These are phyloP conservation scores for Chaetomium strumarium DNA, from an alignment of 2,329 filamentous ascomycete species.

Conservation along the genomic window DNA sequence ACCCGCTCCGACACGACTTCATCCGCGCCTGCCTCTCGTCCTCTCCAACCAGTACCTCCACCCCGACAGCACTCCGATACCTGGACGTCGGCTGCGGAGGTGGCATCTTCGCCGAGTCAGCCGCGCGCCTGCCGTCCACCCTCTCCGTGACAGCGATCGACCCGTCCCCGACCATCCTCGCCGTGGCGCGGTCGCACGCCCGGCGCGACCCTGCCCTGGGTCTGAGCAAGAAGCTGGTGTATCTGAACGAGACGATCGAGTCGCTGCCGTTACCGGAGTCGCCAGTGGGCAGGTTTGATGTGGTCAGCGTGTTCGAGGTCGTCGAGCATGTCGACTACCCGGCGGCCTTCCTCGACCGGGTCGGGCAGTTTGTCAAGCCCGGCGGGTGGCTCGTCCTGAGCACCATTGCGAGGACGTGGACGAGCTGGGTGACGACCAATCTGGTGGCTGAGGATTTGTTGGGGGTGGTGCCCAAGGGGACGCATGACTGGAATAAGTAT, in stretches of 20 bases:
- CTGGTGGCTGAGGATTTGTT: slow-evolving; percentile 83
- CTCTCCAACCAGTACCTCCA: slow-evolving; percentile 36
- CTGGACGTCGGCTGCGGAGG: slow-evolving; percentile 94
- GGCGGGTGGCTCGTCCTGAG: slow-evolving; percentile 91
- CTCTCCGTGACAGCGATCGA: slow-evolving; percentile 68
- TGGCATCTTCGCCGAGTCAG: slow-evolving; percentile 90
- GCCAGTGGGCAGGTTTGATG: slow-evolving; percentile 54
- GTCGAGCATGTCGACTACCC: slow-evolving; percentile 85
- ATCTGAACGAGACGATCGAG: slow-evolving; percentile 74
- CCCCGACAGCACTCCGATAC: slow-evolving; percentile 48
- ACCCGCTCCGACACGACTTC: slow-evolving; percentile 91
- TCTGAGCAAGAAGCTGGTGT: slow-evolving; percentile 52
- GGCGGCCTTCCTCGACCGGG: slow-evolving; percentile 63
- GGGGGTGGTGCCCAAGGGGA: slow-evolving; percentile 82
- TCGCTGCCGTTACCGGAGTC: slow-evolving; percentile 43
- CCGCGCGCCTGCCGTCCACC: slow-evolving; percentile 62
- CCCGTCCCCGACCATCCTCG: slow-evolving; percentile 66
- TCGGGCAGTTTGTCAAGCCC: slow-evolving; percentile 71
- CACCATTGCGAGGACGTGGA: slow-evolving; percentile 86
- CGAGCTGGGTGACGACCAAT: slow-evolving; percentile 88
- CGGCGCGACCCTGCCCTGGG: slow-evolving; percentile 63
- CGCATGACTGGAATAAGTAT: slow-evolving; percentile 96
- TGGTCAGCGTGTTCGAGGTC: slow-evolving; percentile 89
- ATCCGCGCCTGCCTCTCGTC: slow-evolving; percentile 66
- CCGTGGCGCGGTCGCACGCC: slow-evolving; percentile 70